Conservation (phyloP, 148 eudicot genomes). For the Silene latifolia region DNA sequence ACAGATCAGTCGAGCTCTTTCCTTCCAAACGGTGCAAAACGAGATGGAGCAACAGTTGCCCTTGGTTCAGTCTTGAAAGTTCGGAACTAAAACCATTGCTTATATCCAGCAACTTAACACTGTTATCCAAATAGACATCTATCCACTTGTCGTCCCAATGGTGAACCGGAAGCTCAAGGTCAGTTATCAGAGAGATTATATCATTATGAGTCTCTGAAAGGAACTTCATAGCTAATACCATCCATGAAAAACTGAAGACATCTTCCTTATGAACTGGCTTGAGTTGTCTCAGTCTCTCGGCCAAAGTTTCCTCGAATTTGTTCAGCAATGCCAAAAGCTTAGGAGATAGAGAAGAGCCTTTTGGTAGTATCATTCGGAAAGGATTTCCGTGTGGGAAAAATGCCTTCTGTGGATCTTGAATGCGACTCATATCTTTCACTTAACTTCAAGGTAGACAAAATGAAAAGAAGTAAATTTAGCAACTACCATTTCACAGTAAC, state of each 20-base stretch:
- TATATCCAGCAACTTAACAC: conserved; percentile 76
- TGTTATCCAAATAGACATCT: conserved; percentile 80
- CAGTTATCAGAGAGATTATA: conserved; percentile 58
- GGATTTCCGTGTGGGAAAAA: conserved; percentile 71
- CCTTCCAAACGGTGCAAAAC: conserved; percentile 40
- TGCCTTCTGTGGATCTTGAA: conserved; percentile 71
- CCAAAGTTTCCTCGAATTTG: conserved; percentile 60
- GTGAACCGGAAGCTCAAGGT: conserved; percentile 70
- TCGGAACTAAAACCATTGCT: conserved; percentile 72
- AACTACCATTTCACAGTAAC: not conserved
- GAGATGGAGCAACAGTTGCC: conserved; percentile 60
- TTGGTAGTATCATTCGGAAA: conserved; percentile 58
- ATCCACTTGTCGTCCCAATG: conserved; percentile 96
- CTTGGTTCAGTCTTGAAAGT: conserved; percentile 63
- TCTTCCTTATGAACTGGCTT: conserved; percentile 49
- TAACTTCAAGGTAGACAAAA: conserved; percentile 34
- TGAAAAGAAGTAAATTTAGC: not conserved
- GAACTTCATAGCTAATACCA: conserved; percentile 53
- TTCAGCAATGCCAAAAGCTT: conserved; percentile 44
- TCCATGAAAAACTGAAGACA: conserved; percentile 67
- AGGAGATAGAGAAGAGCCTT: conserved; percentile 59
- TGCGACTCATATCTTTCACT: conserved; percentile 53
- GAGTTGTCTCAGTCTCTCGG: conserved; percentile 52
- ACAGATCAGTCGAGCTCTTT: conserved; percentile 31
- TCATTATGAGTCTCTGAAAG: conserved; percentile 71